A percentile compares a stretch with the other conserved stretches of the same genome.
These are phyloP conservation scores for Lactifluus piperatus DNA, from an alignment of 768 basidiomycete genomes.

Conservation along the genomic window DNA sequence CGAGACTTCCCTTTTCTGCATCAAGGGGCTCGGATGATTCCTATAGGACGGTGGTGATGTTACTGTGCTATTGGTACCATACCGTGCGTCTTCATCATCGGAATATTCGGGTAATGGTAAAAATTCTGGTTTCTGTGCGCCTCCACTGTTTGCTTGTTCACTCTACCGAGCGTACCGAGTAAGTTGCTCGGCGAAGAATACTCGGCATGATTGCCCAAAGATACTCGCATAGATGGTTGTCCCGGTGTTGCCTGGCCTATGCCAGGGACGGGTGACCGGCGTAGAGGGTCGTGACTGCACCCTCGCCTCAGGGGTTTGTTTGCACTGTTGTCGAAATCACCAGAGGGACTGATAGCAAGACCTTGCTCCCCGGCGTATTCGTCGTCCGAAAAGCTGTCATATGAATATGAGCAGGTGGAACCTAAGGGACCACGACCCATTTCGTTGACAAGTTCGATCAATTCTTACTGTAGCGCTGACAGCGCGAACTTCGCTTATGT, in stretches of 20 bases:
- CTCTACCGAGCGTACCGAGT: neutral
- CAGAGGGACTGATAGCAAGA: constrained; percentile 20
- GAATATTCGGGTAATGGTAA: constrained; percentile 12
- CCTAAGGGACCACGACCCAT: constrained; percentile 6
- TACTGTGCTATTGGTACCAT: neutral
- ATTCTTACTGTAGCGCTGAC: too few relatives aligned
- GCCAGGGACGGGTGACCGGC: neutral
- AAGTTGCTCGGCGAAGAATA: neutral
- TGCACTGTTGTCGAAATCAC: neutral
- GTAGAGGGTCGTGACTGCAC: neutral
- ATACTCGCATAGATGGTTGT: neutral
- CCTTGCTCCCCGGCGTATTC: constrained; percentile 26
- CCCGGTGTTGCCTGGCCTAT: neutral
- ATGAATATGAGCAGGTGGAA: neutral
- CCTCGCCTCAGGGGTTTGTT: neutral
- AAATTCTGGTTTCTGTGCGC: neutral
- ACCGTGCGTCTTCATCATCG: constrained; percentile 2
- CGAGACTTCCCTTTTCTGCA: too few relatives aligned
- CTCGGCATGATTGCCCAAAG: neutral
- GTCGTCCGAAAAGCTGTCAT: constrained; percentile 10
- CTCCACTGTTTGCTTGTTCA: neutral
- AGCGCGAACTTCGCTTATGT: too few relatives aligned
- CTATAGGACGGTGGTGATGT: neutral
- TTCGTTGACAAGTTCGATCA: constrained; percentile 14
- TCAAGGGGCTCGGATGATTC: neutral